These are phyloP conservation scores for Populus euphratica DNA, from an alignment of 345 rosid genomes.

Conservation along the genomic window DNA sequence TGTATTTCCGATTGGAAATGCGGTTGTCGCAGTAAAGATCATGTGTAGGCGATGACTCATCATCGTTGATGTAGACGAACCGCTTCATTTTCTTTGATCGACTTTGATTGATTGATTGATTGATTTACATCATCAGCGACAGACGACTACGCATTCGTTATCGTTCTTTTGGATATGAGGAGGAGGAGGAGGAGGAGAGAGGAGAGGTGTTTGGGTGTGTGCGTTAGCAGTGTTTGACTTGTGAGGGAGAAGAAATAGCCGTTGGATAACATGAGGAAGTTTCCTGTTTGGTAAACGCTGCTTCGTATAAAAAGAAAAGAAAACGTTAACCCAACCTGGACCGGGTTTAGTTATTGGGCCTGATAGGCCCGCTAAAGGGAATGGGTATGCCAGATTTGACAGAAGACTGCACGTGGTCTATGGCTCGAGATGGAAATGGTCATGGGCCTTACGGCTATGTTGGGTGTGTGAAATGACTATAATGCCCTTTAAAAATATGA, in stretches of 20 bases:
- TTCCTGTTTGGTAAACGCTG: neutral
- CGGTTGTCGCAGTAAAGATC: slow-evolving; percentile 79
- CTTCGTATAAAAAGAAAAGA: too few relatives aligned
- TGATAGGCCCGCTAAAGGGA: too few relatives aligned
- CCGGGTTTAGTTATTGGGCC: too few relatives aligned
- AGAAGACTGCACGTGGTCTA: too few relatives aligned
- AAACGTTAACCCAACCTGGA: too few relatives aligned
- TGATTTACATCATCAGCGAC: slow-evolving; percentile 3
- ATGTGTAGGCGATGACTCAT: slow-evolving; percentile 56
- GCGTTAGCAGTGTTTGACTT: neutral
- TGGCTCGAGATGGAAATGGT: too few relatives aligned
- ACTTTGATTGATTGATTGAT: slow-evolving; percentile 23
- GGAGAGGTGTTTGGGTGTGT: neutral
- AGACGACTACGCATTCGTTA: neutral
- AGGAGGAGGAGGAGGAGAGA: neutral
- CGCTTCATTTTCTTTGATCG: slow-evolving; percentile 60
- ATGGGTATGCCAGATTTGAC: too few relatives aligned
- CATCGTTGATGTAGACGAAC: slow-evolving; percentile 79
- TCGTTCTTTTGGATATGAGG: neutral
- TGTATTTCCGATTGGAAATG: slow-evolving; percentile 86
- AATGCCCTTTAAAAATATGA: too few relatives aligned
- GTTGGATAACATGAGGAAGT: neutral
- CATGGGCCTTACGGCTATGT: too few relatives aligned
- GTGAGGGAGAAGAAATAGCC: neutral
- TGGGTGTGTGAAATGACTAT: too few relatives aligned